These are phyloP conservation scores for Collybia nuda DNA, from an alignment of 768 basidiomycete genomes.

Conservation along the genomic window DNA sequence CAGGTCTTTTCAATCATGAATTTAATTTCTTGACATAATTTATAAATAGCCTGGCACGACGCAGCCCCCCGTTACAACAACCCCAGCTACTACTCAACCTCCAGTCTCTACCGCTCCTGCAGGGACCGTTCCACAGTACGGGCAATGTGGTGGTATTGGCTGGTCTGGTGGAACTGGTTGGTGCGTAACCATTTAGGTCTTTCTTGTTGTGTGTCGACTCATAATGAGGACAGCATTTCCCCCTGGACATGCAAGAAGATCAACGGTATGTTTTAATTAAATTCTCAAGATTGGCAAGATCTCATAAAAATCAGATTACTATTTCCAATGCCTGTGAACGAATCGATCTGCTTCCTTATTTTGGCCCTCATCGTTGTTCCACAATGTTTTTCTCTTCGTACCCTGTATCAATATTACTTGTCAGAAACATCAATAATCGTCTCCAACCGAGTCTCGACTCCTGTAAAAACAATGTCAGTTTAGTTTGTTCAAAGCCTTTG, in stretches of 20 bases:
- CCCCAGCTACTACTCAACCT: slow-evolving; percentile 15
- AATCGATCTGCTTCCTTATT: too few relatives aligned
- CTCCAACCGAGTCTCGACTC: too few relatives aligned
- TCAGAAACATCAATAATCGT: too few relatives aligned
- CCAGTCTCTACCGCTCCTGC: slow-evolving; percentile 15
- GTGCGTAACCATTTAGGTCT: slow-evolving; percentile 16
- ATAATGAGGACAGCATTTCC: slow-evolving; percentile 21
- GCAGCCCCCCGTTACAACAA: slow-evolving; percentile 13
- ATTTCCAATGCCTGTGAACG: slow-evolving; percentile 38
- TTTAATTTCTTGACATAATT: slow-evolving; percentile 1
- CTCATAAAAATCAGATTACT: slow-evolving; percentile 23
- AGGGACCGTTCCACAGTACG: slow-evolving; percentile 36
- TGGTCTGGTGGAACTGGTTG: slow-evolving; percentile 38
- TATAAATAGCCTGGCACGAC: slow-evolving; percentile 10
- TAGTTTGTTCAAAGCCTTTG: too few relatives aligned
- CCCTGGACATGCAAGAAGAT: slow-evolving; percentile 34
- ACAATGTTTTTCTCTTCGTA: too few relatives aligned
- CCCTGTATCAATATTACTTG: too few relatives aligned
- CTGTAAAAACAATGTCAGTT: too few relatives aligned
- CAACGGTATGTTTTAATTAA: slow-evolving; percentile 26
- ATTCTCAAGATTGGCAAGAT: background rate
- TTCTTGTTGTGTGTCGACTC: background rate
- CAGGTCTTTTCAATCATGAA: background rate
- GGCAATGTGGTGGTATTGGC: slow-evolving; percentile 42
- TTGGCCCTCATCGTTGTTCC: too few relatives aligned